A percentile compares a stretch with the other conserved stretches of the same genome.
These are phyloP conservation scores for Eustoma russellianum DNA, from an alignment of 257 asterid species.

Conservation along the genomic window DNA sequence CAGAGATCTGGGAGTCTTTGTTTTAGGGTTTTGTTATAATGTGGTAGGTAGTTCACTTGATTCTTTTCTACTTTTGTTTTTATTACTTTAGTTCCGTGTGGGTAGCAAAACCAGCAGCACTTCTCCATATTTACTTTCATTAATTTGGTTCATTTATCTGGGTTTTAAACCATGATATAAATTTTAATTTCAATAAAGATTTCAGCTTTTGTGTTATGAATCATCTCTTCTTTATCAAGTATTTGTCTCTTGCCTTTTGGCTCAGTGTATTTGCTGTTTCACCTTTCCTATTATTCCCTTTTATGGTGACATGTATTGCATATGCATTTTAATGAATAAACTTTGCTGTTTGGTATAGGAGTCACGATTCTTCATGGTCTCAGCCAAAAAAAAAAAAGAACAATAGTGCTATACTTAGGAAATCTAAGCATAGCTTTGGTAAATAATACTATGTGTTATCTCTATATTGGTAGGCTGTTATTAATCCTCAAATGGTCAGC, in stretches of 20 bases:
- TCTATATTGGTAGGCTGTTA: not conserved
- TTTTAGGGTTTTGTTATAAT: not conserved
- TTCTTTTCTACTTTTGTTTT: not conserved
- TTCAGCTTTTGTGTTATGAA: no score
- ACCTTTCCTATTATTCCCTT: not conserved
- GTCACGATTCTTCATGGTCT: not conserved
- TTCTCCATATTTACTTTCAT: not conserved
- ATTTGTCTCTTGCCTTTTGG: not conserved
- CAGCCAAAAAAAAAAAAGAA: no score
- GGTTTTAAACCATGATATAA: no score
- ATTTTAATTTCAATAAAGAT: no score
- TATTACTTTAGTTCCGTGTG: no score
- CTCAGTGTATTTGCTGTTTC: not conserved
- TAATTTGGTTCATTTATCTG: not conserved
- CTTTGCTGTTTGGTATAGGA: no score
- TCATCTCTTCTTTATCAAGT: no score
- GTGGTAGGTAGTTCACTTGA: not conserved
- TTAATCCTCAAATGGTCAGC: slow-evolving; percentile 24
- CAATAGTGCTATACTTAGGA: not conserved
- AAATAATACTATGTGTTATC: not conserved
- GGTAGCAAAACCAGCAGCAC: not conserved
- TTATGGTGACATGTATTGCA: not conserved
- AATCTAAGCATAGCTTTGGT: not conserved
- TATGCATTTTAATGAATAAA: not conserved
- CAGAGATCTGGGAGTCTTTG: not conserved